phyloP scores from a whole-genome alignment of 805 yeast species.

The Myxozyma kluyveri region DNA sequence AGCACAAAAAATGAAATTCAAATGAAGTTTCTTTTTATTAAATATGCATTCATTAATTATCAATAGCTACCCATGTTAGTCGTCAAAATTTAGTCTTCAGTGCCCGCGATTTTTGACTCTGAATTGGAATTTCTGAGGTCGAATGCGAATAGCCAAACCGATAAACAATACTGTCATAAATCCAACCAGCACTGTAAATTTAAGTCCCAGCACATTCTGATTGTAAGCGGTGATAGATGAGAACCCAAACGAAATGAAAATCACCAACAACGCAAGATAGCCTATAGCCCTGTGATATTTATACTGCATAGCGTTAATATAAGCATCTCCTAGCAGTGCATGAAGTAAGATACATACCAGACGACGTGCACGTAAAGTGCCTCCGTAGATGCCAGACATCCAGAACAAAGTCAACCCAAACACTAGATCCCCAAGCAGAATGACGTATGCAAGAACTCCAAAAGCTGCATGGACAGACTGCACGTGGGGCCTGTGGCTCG shows the following conservation, averaged over 20 bases:
- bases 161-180: conserved; percentile 11
- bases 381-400: conserved; percentile 35
- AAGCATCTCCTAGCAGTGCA: neutral
- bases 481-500: conserved; percentile 31
- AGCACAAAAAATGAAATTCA: neutral
- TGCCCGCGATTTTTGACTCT: conserved; percentile 4
- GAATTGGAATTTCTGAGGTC: conserved; percentile 24
- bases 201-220: conserved; percentile 12
- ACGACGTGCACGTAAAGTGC: conserved; percentile 31
- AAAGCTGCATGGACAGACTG: conserved; percentile 35
- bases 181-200: conserved; percentile 7
- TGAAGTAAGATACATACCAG: conserved; percentile 8
- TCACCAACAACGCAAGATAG: conserved; percentile 23
- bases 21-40: neutral
- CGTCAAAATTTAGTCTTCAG: neutral
- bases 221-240: conserved; percentile 21
- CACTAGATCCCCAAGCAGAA: conserved; percentile 24
- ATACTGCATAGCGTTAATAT: conserved; percentile 18
- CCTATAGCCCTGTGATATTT: conserved; percentile 36
- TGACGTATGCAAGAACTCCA: conserved; percentile 31
- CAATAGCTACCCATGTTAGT: too few species aligned
- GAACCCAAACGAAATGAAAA: conserved; percentile 4
- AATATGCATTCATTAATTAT: too few species aligned
- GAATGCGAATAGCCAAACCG: conserved; percentile 23
- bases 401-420: conserved; percentile 35